These are phyloP conservation scores for Camellia japonica DNA, from an alignment of 148 eudicot genomes.

Conservation along the genomic window DNA sequence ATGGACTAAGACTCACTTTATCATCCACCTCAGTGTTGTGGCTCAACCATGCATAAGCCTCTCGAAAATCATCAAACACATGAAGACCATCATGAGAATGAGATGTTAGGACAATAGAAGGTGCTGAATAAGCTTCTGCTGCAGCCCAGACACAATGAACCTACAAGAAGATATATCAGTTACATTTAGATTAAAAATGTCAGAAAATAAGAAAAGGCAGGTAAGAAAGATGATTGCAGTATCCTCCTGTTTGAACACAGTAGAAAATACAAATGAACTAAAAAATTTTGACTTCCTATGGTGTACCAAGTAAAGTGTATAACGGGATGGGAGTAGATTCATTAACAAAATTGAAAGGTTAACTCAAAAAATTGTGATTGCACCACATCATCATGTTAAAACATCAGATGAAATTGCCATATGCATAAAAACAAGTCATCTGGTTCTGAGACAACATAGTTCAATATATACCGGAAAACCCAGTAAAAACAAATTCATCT, in stretches of 20 bases:
- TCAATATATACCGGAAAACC: background rate
- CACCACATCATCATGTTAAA: background rate
- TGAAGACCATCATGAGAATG: slow-evolving; percentile 84
- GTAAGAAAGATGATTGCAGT: too few relatives aligned
- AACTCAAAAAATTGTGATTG: background rate
- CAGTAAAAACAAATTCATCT: background rate
- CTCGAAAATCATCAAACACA: slow-evolving; percentile 98
- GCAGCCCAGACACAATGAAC: slow-evolving; percentile 99
- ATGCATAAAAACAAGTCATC: background rate
- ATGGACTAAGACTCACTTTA: slow-evolving; percentile 56
- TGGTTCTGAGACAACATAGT: background rate
- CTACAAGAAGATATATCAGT: slow-evolving; percentile 34
- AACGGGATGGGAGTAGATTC: background rate
- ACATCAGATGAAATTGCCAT: background rate
- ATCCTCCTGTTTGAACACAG: background rate
- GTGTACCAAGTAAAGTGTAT: background rate
- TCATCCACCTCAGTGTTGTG: slow-evolving; percentile 98
- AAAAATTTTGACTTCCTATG: background rate
- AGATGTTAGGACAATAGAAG: slow-evolving; percentile 91
- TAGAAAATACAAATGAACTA: background rate
- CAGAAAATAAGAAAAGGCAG: background rate
- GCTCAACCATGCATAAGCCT: slow-evolving; percentile 93
- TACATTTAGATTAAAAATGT: background rate
- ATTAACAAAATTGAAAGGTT: background rate
- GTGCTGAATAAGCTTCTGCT: slow-evolving; percentile 98